Evolutionary conservation across 768 basidiomycete species (phyloP), one percentile per base, ranked within the genome.

Genomic region (Mycena floridula): DNA sequence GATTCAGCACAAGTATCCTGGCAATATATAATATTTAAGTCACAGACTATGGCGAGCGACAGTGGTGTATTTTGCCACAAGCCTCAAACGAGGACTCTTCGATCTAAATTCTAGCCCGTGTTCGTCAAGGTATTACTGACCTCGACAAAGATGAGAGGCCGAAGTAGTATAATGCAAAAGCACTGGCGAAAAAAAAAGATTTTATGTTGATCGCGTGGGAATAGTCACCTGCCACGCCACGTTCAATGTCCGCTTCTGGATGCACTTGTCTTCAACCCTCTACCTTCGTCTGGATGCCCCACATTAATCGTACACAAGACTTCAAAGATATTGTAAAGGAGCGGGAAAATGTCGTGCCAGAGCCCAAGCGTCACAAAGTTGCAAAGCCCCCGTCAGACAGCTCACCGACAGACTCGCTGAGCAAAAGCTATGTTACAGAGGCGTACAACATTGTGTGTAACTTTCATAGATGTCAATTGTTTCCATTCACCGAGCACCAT

Each of bases 81-180:
- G 64, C 85, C 81, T 87, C 85, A 87, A 86, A 87, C 84, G 63
- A 77, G 75, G 80, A 82, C 70, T 20, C 11, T 35, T 18, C n/a
- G n/a, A n/a, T n/a, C n/a, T n/a, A n/a, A n/a, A n/a, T n/a, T n/a
- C n/a, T n/a, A n/a, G n/a, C n/a, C n/a, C n/a, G n/a, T n/a, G n/a
- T n/a, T n/a, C n/a, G n/a, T n/a, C n/a, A n/a, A n/a, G n/a, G n/a
- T n/a, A n/a, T n/a, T n/a, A n/a, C n/a, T n/a, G n/a, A n/a, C n/a
- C n/a, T n/a, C n/a, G n/a, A n/a, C n/a, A n/a, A n/a, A n/a, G n/a
- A n/a, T n/a, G n/a, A n/a, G n/a, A n/a, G n/a, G n/a, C n/a, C n/a
- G n/a, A n/a, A n/a, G n/a, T n/a, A n/a, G n/a, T n/a, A n/a, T n/a
- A n/a, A n/a, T n/a, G n/a, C n/a, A n/a, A n/a, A n/a, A n/a, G n/a